Base-by-base conservation (phyloP, 352 stramenopile genomes). In the Globisporangium mamillatum region DNA sequence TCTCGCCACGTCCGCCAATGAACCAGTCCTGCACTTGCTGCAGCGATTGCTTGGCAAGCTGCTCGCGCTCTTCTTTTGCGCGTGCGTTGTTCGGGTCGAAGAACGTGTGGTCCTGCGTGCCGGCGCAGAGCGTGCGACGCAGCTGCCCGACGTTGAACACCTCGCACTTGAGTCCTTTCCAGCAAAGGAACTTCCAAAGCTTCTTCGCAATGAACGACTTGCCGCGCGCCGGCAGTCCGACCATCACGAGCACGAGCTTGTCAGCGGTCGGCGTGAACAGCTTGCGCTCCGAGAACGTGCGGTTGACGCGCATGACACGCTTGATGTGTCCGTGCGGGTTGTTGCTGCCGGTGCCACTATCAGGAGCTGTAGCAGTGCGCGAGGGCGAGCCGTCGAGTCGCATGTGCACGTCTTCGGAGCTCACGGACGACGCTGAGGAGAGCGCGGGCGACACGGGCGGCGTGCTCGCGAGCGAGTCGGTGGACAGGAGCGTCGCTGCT, bases 181-280 rank as follows among this genome's bases (percentile, higher is more conserved):
- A 94, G 64, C 76, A 86, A 25, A 92, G 75, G 65, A 91, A 92
- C 70, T 91, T 92, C 63, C 77, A 82, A 2, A 94, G 76, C 64
- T 97, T 97, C 71, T 98, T 97, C 61, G 94, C 92, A 72, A 98
- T 98, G 74, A 98, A 97, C 60, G 95, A 98, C 75, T 99, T 99
- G 58, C 96, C 96, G 10, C 93, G 95, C 1, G 91, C 96, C 0
- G 96, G 96, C 8, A 99, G 73, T 0, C 96, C 96, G 27, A 98
- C 95, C 92, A 99, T 98, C 24, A 98, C 89, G 34, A 99, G 86
- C 61, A 98, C 92, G 16, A 99, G 80, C 67, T 98, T 98, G 75
- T 99, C 94, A 4, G 89, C 90, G 32, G 80, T 92, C 16, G 81
- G 84, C 18, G 86, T 94, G 73, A 83, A 94, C 29, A 86, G 73